Base-by-base conservation (phyloP, 2,329 filamentous ascomycete genomes). In the Penicillium brevicompactum region DNA sequence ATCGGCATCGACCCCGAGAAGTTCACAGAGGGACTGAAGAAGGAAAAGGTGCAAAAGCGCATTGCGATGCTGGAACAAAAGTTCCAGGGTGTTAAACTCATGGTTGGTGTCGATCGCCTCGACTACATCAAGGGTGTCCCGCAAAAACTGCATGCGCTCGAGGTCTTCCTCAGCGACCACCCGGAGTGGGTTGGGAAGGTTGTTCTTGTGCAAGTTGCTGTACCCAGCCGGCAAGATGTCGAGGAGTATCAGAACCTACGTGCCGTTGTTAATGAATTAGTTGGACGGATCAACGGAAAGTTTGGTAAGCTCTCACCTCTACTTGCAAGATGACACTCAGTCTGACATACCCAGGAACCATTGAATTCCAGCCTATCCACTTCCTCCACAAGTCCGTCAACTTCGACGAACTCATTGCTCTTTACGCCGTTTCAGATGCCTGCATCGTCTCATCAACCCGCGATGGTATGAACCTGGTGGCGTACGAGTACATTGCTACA, bases 71-170 rank as follows among this genome's bases (percentile, higher is more conserved):
- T 97, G 4, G 87, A 90, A 69, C 88, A 89, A 70, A 97, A 96
- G 75, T 99, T 97, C 69, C 89, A 96, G 63, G 93, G 92, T 45
- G 91, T 96, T 66, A 97, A 97, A 78, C 84, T 97, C 61, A 96
- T 99, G 66, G 93, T 97, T 37, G 93, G 94, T 59, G 94, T 97
- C 49, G 94, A 99, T 73, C 90, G 94, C 47, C 84, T 97, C 48
- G 94, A 99, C 76, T 97, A 99, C 77, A 97, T 97, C 85, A 97
- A 97, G 78, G 94, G 94, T 60, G 92, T 99, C 9, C 94, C 94
- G 0, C 94, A 99, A 76, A 99, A 99, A 74, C 81, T 99, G 9
- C 94, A 97, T 69, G 93, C 94, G 2, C 85, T 97, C 41, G 94
- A 99, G 74, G 91, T 97, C 4, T 97, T 99, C 79, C 80, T 99